Conservation (phyloP, 345 rosid species). For the Gossypium arboreum region DNA sequence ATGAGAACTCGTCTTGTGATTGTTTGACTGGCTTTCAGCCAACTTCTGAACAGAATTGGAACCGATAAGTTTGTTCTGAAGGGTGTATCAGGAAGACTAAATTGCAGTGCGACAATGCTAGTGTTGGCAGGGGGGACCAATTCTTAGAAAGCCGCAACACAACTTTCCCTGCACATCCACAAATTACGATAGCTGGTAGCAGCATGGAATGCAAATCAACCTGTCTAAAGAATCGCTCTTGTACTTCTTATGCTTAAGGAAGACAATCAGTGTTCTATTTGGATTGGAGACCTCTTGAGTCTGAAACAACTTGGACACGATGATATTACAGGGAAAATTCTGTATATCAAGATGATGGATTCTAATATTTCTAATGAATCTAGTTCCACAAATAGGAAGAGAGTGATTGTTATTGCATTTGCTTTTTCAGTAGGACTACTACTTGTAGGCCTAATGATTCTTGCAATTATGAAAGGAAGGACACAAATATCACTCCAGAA, state of each 20-base stretch:
- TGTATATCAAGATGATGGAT: slow-evolving; percentile 54
- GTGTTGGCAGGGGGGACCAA: slow-evolving; percentile 23
- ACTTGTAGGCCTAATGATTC: slow-evolving; percentile 25
- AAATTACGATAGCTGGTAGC: neutral
- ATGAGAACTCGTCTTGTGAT: slow-evolving; percentile 35
- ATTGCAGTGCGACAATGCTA: slow-evolving; percentile 38
- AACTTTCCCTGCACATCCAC: slow-evolving; percentile 24
- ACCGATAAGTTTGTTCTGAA: slow-evolving; percentile 41
- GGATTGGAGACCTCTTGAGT: slow-evolving; percentile 52
- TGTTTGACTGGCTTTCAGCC: slow-evolving; percentile 53
- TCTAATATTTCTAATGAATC: slow-evolving; percentile 42
- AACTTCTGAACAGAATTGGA: slow-evolving; percentile 29
- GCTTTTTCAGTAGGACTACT: slow-evolving; percentile 29
- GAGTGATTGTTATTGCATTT: slow-evolving; percentile 31
- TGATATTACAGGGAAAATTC: slow-evolving; percentile 28
- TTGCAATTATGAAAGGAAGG: slow-evolving; percentile 38
- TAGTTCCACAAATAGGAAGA: slow-evolving; percentile 27
- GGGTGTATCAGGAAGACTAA: slow-evolving; percentile 54
- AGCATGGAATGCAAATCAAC: slow-evolving; percentile 38
- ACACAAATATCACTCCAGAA: slow-evolving; percentile 23
- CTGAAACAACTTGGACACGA: slow-evolving; percentile 34
- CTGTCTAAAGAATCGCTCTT: slow-evolving; percentile 55
- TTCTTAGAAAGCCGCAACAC: slow-evolving; percentile 28
- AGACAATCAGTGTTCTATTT: slow-evolving; percentile 36
- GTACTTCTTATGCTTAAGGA: slow-evolving; percentile 58